Conservation (phyloP, 768 basidiomycete genomes). For the Nidularia sp. region DNA sequence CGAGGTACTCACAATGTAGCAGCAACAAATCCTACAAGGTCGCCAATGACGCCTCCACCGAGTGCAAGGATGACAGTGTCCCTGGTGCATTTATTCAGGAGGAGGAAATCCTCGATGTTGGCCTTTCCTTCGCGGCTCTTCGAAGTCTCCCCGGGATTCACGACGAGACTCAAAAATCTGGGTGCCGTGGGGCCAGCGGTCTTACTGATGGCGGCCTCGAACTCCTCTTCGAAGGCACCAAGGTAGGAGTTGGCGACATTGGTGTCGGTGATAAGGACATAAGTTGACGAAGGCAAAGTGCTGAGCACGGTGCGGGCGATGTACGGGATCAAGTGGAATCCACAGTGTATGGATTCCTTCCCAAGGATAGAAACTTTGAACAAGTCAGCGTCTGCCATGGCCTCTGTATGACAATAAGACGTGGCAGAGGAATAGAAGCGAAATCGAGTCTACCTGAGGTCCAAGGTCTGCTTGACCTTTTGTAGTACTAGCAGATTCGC, state of each 20-base stretch:
- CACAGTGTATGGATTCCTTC: constrained; percentile 86
- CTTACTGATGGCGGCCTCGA: constrained; percentile 37
- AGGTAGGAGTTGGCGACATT: constrained; percentile 85
- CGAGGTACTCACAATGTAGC: constrained; percentile 81
- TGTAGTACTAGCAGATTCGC: not conserved
- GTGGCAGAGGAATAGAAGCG: not conserved
- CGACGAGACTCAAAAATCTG: constrained; percentile 72
- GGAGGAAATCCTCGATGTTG: constrained; percentile 87
- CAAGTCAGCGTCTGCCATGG: constrained; percentile 52
- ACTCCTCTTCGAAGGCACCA: constrained; percentile 59
- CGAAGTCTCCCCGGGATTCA: constrained; percentile 89
- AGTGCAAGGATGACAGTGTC: constrained; percentile 92
- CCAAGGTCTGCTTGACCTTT: not conserved
- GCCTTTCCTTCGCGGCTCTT: constrained; percentile 93
- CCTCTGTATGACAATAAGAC: not conserved
- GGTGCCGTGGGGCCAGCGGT: constrained; percentile 28
- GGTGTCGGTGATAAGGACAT: constrained; percentile 90
- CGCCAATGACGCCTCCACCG: constrained; percentile 96
- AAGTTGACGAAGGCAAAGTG: constrained; percentile 74
- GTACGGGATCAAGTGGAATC: constrained; percentile 89
- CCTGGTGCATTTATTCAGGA: constrained; percentile 84
- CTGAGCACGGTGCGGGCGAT: constrained; percentile 71
- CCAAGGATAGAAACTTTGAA: constrained; percentile 81
- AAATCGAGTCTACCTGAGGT: not conserved
- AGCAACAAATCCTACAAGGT: constrained; percentile 94